A percentile compares a stretch with the other conserved stretches of the same genome.
Conservation (phyloP, 768 basidiomycete genomes). For the Solioccasus polychromus region DNA sequence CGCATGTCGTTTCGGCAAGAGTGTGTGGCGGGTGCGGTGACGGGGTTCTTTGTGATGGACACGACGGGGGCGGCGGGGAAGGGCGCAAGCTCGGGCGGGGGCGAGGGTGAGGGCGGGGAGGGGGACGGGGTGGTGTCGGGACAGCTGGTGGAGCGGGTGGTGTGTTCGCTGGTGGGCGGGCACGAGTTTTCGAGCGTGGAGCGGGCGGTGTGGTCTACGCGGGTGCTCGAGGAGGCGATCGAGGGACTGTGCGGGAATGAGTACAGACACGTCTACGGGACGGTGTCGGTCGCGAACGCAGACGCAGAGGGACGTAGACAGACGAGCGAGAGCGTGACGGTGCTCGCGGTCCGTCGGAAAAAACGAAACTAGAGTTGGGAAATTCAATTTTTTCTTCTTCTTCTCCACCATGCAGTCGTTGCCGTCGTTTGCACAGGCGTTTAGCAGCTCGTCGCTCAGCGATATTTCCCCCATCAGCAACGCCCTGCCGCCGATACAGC, state of each 20-base stretch:
- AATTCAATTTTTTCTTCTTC: background rate
- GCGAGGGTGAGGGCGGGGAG: too few species aligned
- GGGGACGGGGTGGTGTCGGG: slow-evolving; percentile 67
- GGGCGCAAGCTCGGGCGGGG: too few species aligned
- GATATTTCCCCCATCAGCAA: slow-evolving; percentile 50
- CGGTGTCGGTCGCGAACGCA: slow-evolving; percentile 50
- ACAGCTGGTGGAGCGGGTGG: slow-evolving; percentile 67
- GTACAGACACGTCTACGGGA: slow-evolving; percentile 65
- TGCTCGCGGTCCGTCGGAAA: slow-evolving; percentile 61
- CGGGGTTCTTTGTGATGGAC: slow-evolving; percentile 85
- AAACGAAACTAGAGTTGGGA: slow-evolving; percentile 18
- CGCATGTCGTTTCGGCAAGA: slow-evolving; percentile 96
- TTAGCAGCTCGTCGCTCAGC: slow-evolving; percentile 55
- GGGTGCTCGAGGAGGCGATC: slow-evolving; percentile 66
- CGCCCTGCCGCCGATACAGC: slow-evolving; percentile 66
- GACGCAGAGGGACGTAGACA: slow-evolving; percentile 29
- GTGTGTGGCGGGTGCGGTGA: slow-evolving; percentile 85
- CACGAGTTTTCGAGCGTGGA: slow-evolving; percentile 75
- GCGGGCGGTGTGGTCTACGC: slow-evolving; percentile 64
- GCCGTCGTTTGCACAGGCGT: slow-evolving; percentile 78
- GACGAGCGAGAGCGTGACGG: slow-evolving; percentile 37
- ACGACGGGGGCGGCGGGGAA: slow-evolving; percentile 37
- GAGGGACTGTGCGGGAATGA: slow-evolving; percentile 68
- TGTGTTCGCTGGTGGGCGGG: slow-evolving; percentile 64
- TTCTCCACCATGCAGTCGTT: slow-evolving; percentile 55